phyloP scores from a whole-genome alignment of 2,329 filamentous ascomycete species.

The Beauveria caledonica region DNA sequence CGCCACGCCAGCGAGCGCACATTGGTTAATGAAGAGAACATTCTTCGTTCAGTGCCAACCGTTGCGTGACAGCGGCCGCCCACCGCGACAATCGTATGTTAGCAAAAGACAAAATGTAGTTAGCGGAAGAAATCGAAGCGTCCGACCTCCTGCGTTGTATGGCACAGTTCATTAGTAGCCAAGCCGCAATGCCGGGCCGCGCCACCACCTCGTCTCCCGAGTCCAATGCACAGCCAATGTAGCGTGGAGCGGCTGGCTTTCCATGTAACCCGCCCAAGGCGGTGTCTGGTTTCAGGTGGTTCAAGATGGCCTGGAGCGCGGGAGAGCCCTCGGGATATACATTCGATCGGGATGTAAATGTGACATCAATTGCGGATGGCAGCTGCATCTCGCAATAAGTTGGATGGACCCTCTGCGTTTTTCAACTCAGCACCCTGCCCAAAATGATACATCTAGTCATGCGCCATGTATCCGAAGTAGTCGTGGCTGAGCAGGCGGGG shows the following conservation, averaged over 20 bases:
- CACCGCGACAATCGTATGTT: neutral
- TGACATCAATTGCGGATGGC: neutral
- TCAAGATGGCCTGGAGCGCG: conserved; percentile 6
- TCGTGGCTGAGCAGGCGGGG: neutral
- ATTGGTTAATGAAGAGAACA: neutral
- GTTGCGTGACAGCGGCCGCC: neutral
- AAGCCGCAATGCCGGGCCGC: neutral
- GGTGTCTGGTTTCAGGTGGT: neutral
- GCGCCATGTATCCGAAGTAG: neutral
- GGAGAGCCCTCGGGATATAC: neutral
- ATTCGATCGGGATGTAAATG: neutral
- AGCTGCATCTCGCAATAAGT: neutral
- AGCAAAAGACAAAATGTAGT: neutral
- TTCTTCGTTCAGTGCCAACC: neutral
- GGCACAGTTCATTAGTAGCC: neutral
- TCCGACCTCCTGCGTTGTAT: neutral
- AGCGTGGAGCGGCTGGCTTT: neutral
- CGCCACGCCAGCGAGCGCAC: neutral
- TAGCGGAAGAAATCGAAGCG: neutral
- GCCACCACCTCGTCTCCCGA: neutral
- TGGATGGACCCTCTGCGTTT: neutral
- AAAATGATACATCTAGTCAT: neutral
- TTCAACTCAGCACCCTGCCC: neutral
- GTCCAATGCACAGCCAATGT: neutral
- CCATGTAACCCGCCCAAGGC: neutral